Evolutionary conservation across 2,329 filamentous ascomycete genomes (phyloP), one percentile per base, ranked within the genome.

Genomic region (Trichoderma sp.): DNA sequence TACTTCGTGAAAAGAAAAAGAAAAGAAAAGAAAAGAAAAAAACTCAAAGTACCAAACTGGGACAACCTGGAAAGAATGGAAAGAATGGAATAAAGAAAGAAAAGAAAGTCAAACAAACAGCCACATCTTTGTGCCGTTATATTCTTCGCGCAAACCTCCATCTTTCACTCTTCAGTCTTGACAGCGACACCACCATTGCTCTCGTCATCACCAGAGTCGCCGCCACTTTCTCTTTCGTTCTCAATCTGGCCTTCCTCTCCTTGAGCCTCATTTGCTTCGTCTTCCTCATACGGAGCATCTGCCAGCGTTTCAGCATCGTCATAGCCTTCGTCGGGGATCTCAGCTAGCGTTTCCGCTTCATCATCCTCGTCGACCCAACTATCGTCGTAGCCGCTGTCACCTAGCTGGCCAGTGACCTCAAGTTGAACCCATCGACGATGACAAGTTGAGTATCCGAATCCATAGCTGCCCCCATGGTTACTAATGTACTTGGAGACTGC

Each of bases 391-490:
- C 60, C 25, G 2, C 32, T 53, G 2, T 42, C 64, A 2, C 45
- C 68, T 15, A 63, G 8, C 2, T 67, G 64, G 4, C 39, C 22
- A 8, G 58, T 52, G 0, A n/a, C 6, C 1, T 53, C 68, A 3
- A 67, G 74, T 64, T 83, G 79, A 67, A 86, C 80, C 83, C 85
- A 89, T 68, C 84, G 84, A 77, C 85, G 87, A 39, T 84, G 83
- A 71, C 86, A 87, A 0, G 87, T 88, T 12, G 84, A 82, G 70
- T 84, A 82, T 9, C 86, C 86, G 72, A 89, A 90, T 56, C 79
- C 80, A 74, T 89, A 89, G 3, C 84, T 84, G 2, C 85, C 86
- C 1, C 85, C 86, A 48, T 83, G 76, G 0, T 78, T 70, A 15
- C 73, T 72, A 45, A 90, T 88, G 71, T 84, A 84, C 22, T 84